A percentile compares a stretch with the other conserved stretches of the same genome.
phyloP scores from a whole-genome alignment of 371 early-diverging fungal genomes.

The Mortierella sp. region DNA sequence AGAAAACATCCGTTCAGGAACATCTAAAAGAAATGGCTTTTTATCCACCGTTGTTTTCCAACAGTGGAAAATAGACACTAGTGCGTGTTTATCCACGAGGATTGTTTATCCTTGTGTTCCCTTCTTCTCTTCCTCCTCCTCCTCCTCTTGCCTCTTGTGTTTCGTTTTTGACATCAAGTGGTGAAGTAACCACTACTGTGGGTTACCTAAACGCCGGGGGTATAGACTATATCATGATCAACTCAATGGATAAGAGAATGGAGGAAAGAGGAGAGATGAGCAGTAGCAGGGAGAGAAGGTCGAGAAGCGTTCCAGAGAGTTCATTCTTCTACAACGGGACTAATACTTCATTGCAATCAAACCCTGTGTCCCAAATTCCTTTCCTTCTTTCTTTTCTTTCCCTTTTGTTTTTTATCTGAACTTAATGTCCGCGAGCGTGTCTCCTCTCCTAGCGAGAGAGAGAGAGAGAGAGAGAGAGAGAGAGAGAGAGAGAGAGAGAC shows the following conservation, averaged over 20 bases:
- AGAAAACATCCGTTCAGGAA: too few relatives aligned
- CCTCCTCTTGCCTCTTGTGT: too few relatives aligned
- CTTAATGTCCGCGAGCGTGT: neutral
- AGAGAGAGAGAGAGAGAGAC: neutral
- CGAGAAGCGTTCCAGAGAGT: constrained; percentile 15
- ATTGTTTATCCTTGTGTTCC: neutral
- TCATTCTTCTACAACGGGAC: constrained; percentile 10
- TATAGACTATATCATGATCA: too few relatives aligned
- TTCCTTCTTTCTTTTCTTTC: too few relatives aligned
- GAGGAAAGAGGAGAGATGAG: constrained; percentile 3
- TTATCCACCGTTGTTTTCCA: too few relatives aligned
- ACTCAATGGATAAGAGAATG: too few relatives aligned
- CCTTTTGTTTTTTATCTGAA: too few relatives aligned
- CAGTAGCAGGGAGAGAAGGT: constrained; percentile 4
- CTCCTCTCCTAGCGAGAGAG: neutral
- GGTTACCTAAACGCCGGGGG: too few relatives aligned
- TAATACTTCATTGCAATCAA: constrained; percentile 19
- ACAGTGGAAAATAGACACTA: neutral
- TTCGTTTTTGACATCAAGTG: neutral
- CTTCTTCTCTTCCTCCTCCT: too few relatives aligned
- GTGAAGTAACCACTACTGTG: too few relatives aligned
- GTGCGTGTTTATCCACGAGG: neutral
- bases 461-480: neutral
- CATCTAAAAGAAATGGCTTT: neutral
- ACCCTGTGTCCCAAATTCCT: constrained; percentile 8